phyloP scores from a whole-genome alignment of 257 asterid species.

The Solanum sejunctum region DNA sequence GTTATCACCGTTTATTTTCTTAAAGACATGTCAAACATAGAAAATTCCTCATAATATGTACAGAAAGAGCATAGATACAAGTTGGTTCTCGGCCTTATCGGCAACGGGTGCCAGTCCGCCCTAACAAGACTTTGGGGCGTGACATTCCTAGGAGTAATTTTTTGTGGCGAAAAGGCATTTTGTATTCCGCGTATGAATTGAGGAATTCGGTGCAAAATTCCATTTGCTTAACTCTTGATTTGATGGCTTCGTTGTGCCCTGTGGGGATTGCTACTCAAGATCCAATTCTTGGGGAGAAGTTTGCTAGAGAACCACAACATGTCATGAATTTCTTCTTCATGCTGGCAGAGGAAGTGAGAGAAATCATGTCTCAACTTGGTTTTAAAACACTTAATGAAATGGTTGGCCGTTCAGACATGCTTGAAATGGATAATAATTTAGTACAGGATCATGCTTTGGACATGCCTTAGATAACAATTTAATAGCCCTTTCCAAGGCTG shows the following conservation, averaged over 20 bases:
- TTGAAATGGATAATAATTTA: conserved; percentile 70
- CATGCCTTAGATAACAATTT: no score
- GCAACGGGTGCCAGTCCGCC: no score
- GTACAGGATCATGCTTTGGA: no score
- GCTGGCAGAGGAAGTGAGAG: conserved; percentile 96
- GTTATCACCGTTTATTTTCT: no score
- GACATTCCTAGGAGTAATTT: conserved; percentile 53
- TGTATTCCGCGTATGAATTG: conserved; percentile 75
- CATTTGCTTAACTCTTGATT: conserved; percentile 63
- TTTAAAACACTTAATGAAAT: conserved; percentile 72
- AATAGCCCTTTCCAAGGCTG: no score
- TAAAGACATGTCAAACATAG: no score
- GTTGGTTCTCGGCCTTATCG: no score
- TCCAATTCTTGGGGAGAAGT: conserved; percentile 91
- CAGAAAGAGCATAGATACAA: no score
- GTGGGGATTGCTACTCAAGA: conserved; percentile 44
- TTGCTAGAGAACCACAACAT: conserved; percentile 96
- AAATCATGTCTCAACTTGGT: conserved; percentile 86
- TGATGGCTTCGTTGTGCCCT: conserved; percentile 59
- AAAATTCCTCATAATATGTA: no score
- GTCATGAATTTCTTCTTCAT: conserved; percentile 95
- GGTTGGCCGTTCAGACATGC: conserved; percentile 98
- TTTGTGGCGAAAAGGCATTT: conserved; percentile 50
- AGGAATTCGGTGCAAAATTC: conserved; percentile 79
- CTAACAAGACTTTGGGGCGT: no score